These are phyloP conservation scores for Leptographium radiaticola DNA, from an alignment of 2,329 filamentous ascomycete species.

Conservation along the genomic window DNA sequence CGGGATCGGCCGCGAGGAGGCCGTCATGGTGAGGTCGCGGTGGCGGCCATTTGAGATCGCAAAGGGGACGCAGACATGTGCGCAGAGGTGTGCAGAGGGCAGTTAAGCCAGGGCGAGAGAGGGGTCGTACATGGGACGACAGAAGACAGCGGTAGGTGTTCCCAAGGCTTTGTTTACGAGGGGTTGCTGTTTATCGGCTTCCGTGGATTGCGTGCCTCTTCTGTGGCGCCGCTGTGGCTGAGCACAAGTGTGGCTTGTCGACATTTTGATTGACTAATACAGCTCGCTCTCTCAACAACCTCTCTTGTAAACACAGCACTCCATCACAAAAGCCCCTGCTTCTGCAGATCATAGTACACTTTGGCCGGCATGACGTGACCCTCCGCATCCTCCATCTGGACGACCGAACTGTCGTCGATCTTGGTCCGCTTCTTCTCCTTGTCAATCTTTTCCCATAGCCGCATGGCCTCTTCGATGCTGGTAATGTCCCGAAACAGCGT, in stretches of 20 bases:
- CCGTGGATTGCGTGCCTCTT: not conserved
- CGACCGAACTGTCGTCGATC: constrained; percentile 66
- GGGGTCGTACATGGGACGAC: not conserved
- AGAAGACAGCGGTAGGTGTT: not conserved
- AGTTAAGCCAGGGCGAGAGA: not conserved
- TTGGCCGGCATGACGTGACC: constrained; percentile 99
- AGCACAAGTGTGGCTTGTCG: too few relatives aligned
- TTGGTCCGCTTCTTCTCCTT: constrained; percentile 68
- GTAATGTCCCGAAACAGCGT: constrained; percentile 90
- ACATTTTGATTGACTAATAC: too few relatives aligned
- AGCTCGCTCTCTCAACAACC: not conserved
- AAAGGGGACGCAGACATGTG: too few relatives aligned
- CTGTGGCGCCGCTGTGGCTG: not conserved
- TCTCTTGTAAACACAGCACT: not conserved
- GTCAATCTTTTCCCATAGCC: constrained; percentile 88
- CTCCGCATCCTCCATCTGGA: constrained; percentile 97
- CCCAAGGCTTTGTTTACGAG: not conserved
- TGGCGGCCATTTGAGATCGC: not conserved
- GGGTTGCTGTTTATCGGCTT: not conserved
- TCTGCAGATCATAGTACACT: constrained; percentile 90
- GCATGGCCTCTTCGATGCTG: constrained; percentile 75
- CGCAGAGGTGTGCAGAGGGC: not conserved
- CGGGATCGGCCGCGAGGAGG: constrained; percentile 50
- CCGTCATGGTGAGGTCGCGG: constrained; percentile 21
- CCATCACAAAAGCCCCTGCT: constrained; percentile 47